Evolutionary conservation across 1,284 basidiomycete genomes (phyloP), one percentile per base, ranked within the genome.

Genomic region (Sporisorium reilianum): DNA sequence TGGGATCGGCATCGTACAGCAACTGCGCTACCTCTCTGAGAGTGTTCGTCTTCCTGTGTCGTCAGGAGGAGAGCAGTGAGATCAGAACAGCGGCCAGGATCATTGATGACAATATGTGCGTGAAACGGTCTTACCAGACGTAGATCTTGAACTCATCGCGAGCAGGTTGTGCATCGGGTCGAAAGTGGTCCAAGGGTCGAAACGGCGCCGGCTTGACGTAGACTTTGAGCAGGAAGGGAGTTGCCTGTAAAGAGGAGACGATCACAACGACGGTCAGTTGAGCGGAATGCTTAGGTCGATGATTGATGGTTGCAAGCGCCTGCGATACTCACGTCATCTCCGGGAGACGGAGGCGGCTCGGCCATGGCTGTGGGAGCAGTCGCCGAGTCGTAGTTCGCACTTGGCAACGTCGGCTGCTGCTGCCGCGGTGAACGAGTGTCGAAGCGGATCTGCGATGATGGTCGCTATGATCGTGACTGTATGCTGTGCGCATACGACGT

Each of bases 1-100:
- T 18, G 0, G 77, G 57, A 23, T 78, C 67, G 23, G 71, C 78
- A 18, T 75, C 68, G 59, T 73, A 77, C 0, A 81, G 64, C 55
- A 81, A 55, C 25, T 81, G 75, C 5, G 80, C 66, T 0, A 81
- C 45, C 28, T 81, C 78, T 36, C 80, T 64, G 1, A 81, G 66
- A 4, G 80, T 80, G n/a, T 74, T 79, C 1, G 76, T 80, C 30
- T 75, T 76, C 79, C 76, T 80, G 45, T 28, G 16, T 48, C 30
- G 16, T 26, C 23, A 38, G 14, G 22, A 25, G 26, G 12, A 38
- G 11, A 25, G 32, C 2, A 50, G 14, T 4, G 22, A 32, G 5
- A n/a, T 11, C 20, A n/a, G 8, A 26, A 49, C 34, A 40, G 51
- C 16, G 16, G 5, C 3, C 30, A 16, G 38, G 34, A 11, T n/a